Conservation (phyloP, 164 flowering plant genomes). For the Umbellularia californica region DNA sequence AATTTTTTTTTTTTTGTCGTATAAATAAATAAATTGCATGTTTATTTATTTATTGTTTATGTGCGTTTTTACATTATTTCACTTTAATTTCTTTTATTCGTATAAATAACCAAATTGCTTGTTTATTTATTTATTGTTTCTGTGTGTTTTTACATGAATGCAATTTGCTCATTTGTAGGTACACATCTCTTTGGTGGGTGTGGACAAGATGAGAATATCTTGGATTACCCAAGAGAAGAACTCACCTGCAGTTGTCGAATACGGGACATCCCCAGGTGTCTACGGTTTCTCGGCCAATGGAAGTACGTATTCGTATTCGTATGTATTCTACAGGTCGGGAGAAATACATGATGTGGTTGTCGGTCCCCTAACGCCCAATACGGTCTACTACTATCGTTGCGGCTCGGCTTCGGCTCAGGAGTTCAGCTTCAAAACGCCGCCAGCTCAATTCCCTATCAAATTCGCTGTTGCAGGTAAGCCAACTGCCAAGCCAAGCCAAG, state of each 20-base stretch:
- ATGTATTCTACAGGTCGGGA: conserved; percentile 44
- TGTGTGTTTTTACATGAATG: background rate
- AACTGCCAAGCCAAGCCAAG: background rate
- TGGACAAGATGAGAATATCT: conserved; percentile 65
- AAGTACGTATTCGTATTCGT: conserved; percentile 34
- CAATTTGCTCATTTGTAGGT: conserved; percentile 37
- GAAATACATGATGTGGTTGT: conserved; percentile 50
- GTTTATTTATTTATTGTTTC: too few species aligned
- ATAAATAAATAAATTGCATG: background rate
- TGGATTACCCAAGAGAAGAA: conserved; percentile 49
- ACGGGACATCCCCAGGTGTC: conserved; percentile 44
- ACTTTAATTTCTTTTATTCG: too few species aligned
- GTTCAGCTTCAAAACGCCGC: conserved; percentile 62
- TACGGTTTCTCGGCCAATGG: conserved; percentile 36
- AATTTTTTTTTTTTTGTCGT: too few species aligned
- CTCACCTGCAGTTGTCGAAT: conserved; percentile 39
- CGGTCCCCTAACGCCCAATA: conserved; percentile 51
- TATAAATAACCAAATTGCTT: background rate
- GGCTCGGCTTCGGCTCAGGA: conserved; percentile 25
- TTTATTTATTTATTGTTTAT: too few species aligned
- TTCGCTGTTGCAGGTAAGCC: conserved; percentile 47
- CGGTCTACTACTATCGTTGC: conserved; percentile 47
- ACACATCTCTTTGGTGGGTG: conserved; percentile 66
- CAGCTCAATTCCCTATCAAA: conserved; percentile 54
- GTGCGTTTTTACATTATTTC: background rate